Conservation (phyloP, 345 rosid species). For the Xanthoceras sorbifolium region DNA sequence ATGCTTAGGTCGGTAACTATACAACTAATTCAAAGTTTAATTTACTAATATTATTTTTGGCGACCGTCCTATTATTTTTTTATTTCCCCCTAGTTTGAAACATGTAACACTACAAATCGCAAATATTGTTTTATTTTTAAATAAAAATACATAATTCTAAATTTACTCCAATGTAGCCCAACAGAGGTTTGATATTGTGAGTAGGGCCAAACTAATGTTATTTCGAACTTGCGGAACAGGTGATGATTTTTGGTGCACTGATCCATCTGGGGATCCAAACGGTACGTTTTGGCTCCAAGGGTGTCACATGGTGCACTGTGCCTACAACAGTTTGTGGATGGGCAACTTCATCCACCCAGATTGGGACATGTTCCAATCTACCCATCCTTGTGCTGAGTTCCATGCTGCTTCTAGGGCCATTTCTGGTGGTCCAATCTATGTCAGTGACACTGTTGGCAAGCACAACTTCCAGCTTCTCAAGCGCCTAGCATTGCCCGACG, state of each 20-base stretch:
- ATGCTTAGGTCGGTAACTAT: background rate
- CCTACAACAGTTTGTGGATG: slow-evolving; percentile 99
- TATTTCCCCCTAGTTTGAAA: background rate
- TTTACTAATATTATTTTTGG: background rate
- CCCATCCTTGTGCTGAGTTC: slow-evolving; percentile 93
- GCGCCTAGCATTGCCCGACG: slow-evolving; percentile 72
- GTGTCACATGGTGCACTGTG: slow-evolving; percentile 99
- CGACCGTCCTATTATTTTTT: slow-evolving; percentile 2
- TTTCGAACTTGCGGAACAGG: slow-evolving; percentile 38
- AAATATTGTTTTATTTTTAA: background rate
- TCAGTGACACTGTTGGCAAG: slow-evolving; percentile 80
- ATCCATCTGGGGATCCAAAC: slow-evolving; percentile 94
- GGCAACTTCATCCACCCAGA: slow-evolving; percentile 98
- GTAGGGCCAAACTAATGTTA: slow-evolving; percentile 10
- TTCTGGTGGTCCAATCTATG: slow-evolving; percentile 89
- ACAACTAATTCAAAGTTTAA: background rate
- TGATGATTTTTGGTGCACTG: slow-evolving; percentile 98
- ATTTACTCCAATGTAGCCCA: background rate
- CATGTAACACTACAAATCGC: background rate
- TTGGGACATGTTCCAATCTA: slow-evolving; percentile 99
- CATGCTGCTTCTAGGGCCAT: slow-evolving; percentile 97
- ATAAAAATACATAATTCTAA: background rate
- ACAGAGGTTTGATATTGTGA: background rate
- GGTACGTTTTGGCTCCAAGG: slow-evolving; percentile 99
- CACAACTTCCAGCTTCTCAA: slow-evolving; percentile 75